A percentile compares a stretch with the other conserved stretches of the same genome.
phyloP scores from a whole-genome alignment of 306 rosid genomes.

The Quercus gilva region DNA sequence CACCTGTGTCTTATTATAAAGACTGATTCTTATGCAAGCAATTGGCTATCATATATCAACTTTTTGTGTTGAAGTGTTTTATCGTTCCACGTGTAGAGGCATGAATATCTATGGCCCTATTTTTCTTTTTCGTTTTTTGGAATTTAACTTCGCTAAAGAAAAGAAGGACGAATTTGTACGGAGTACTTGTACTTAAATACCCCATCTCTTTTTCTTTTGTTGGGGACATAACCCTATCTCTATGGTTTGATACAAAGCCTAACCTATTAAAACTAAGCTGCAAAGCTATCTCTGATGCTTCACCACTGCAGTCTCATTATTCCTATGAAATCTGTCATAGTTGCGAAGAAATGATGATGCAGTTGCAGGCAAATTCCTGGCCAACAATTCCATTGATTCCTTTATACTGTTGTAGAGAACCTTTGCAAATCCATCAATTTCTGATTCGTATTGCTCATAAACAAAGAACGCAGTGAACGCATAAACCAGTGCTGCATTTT shows the following conservation, averaged over 20 bases:
- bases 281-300: constrained; percentile 35
- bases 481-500: constrained; percentile 54
- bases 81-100: background rate
- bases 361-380: constrained; percentile 39
- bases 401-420: constrained; percentile 24
- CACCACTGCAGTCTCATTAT: constrained; percentile 12
- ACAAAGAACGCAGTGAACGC: constrained; percentile 73
- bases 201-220: background rate
- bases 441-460: constrained; percentile 77
- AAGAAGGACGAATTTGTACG: constrained; percentile 1
- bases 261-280: constrained; percentile 8
- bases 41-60: background rate
- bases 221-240: constrained; percentile 6
- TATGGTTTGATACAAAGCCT: constrained; percentile 12
- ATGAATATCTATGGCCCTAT: background rate
- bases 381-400: constrained; percentile 30
- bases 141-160: background rate
- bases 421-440: constrained; percentile 51
- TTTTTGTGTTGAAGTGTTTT: background rate
- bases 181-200: background rate
- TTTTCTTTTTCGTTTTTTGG: background rate
- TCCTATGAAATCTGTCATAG: constrained; percentile 5
- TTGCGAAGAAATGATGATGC: constrained; percentile 27
- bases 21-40: background rate
- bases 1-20: background rate